phyloP scores from a whole-genome alignment of 2,329 filamentous ascomycete species.

The Trichoderma brevicompactum region DNA sequence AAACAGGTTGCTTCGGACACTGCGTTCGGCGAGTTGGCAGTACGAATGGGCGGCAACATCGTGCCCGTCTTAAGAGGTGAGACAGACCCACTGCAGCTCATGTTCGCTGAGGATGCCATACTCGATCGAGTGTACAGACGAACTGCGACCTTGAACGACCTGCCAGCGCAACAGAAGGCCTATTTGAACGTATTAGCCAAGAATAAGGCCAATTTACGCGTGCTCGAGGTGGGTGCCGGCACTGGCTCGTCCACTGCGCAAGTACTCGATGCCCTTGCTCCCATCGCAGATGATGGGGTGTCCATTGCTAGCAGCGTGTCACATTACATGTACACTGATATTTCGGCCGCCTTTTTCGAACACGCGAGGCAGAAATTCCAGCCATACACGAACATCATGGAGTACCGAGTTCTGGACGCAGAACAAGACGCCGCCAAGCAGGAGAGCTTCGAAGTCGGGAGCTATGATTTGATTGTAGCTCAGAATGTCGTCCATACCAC shows the following conservation, averaged over 20 bases:
- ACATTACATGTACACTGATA: conserved; percentile 42
- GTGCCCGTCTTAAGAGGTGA: conserved; percentile 15
- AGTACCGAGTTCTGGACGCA: conserved; percentile 37
- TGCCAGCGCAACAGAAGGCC: conserved; percentile 5
- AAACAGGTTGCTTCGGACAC: conserved; percentile 9
- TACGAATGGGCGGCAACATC: conserved; percentile 24
- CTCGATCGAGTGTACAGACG: conserved; percentile 21
- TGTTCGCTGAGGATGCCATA: conserved; percentile 20
- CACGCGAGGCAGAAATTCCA: conserved; percentile 42
- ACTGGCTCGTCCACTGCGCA: conserved; percentile 14
- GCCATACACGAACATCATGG: conserved; percentile 32
- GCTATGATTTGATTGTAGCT: conserved; percentile 35
- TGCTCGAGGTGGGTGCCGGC: conserved; percentile 22
- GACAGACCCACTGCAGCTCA: conserved; percentile 21
- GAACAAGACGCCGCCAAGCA: conserved; percentile 18
- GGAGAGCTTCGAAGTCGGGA: conserved; percentile 27
- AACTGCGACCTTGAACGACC: conserved; percentile 7
- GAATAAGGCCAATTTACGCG: conserved; percentile 15
- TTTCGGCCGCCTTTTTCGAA: conserved; percentile 44
- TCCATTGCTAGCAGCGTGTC: conserved; percentile 3
- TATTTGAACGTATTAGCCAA: conserved; percentile 18
- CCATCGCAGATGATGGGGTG: conserved; percentile 1
- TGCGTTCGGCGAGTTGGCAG: conserved; percentile 18
- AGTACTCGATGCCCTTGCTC: conserved; percentile 11
- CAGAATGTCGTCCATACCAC: conserved; percentile 39